phyloP scores from a whole-genome alignment of 192 early-diverging fungal species.

The Coemansia sp. region DNA sequence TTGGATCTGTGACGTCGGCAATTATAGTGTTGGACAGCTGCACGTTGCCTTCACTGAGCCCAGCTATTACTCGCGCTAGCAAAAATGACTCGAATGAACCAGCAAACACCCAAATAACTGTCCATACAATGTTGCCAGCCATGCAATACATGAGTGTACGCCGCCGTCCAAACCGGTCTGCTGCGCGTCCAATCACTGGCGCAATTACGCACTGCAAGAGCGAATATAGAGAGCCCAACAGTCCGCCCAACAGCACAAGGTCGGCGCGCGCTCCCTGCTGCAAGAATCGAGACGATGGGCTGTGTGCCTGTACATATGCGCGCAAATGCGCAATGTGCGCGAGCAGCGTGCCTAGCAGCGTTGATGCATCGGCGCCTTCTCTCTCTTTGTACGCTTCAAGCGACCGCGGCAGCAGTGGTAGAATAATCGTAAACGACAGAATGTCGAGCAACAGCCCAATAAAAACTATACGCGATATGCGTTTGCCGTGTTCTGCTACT shows the following conservation, averaged over 20 bases:
- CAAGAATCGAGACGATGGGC: slow-evolving; percentile 41
- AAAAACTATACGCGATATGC: slow-evolving; percentile 63
- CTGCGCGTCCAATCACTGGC: slow-evolving; percentile 78
- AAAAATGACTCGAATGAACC: slow-evolving; percentile 83
- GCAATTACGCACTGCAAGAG: slow-evolving; percentile 87
- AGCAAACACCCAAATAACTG: slow-evolving; percentile 88
- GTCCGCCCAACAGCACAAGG: slow-evolving; percentile 88
- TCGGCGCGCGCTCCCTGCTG: slow-evolving; percentile 42
- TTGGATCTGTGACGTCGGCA: slow-evolving; percentile 82
- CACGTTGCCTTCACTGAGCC: slow-evolving; percentile 96
- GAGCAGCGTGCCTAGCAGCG: slow-evolving; percentile 42
- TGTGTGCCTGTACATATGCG: slow-evolving; percentile 10
- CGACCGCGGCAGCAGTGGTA: slow-evolving; percentile 90
- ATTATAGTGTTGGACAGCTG: slow-evolving; percentile 96
- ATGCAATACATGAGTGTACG: slow-evolving; percentile 82
- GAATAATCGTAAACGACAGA: slow-evolving; percentile 95
- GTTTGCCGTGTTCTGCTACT: slow-evolving; percentile 10
- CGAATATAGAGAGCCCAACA: slow-evolving; percentile 90
- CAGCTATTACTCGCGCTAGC: slow-evolving; percentile 81
- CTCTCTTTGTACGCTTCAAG: slow-evolving; percentile 80
- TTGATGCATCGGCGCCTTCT: slow-evolving; percentile 40
- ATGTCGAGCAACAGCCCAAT: slow-evolving; percentile 90
- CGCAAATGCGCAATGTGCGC: slow-evolving; percentile 16
- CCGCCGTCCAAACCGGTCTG: slow-evolving; percentile 80
- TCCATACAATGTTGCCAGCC: slow-evolving; percentile 90